Evolutionary conservation across 495 filamentous ascomycete species (phyloP), one percentile per base, ranked within the genome.

Genomic region (Glutinoglossum americanum): DNA sequence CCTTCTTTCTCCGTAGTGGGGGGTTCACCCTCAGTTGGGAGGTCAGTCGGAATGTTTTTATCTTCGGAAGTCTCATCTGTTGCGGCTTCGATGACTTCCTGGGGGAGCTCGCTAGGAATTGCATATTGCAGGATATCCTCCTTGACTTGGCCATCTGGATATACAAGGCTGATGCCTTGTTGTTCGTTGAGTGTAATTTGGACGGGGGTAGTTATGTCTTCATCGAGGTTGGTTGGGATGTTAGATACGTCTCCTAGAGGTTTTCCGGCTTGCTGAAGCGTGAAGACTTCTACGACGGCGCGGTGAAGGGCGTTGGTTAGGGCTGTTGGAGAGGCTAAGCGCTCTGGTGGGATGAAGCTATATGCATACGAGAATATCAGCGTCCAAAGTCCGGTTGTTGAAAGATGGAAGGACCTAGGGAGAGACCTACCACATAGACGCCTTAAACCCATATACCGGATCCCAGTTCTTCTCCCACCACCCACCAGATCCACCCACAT

Each of bases 251-350:
- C 25, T 3, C 30, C 35, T 21, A 57, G 3, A 8, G 58, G 51
- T 25, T 19, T n/a, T n/a, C 70, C 73, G 11, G 66, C 68, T 58
- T 72, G 57, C 54, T 68, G 68, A 56, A 83, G 58, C 0, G 73
- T 73, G 39, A 78, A 70, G 0, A 76, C 72, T 67, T 85, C 81
- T 2, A 83, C 71, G 13, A 85, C 60, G n/a, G 81, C 80, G 56
- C 72, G 66, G 60, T 81, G 77, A 28, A 82, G 70, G 5, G 71
- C 74, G 5, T 67, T 63, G 23, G 70, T 51, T 61, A 64, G 62
- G 48, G 68, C 57, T 57, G 62, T 55, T 57, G 62, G 35, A 45
- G 45, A 44, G 39, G 56, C 55, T 62, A 69, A 26, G 60, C 64
- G 56, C n/a, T 54, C 48, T 3, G 56, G 26, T 5, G 26, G 33